Conservation (phyloP, 179 eudicot species). For the Actinidia arguta region DNA sequence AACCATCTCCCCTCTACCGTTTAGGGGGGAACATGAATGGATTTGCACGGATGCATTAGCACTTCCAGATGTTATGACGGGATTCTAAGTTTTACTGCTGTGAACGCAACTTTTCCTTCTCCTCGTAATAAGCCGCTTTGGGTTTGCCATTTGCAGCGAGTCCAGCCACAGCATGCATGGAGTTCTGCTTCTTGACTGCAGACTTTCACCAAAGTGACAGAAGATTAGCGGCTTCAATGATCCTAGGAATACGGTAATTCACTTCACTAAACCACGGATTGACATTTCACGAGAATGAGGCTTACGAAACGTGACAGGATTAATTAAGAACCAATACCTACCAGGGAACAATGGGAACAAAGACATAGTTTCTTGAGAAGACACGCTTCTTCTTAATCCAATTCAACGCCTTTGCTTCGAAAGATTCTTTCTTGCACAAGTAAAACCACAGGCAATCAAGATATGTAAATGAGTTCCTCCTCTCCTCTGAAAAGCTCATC, state of each 20-base stretch:
- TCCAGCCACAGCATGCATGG: slow-evolving; percentile 86
- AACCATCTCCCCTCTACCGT: too few relatives aligned
- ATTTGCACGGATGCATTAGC: too few relatives aligned
- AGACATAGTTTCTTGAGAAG: slow-evolving; percentile 73
- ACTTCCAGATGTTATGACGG: too few relatives aligned
- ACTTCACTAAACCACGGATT: slow-evolving; percentile 11
- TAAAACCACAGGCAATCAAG: slow-evolving; percentile 63
- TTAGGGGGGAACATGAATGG: too few relatives aligned
- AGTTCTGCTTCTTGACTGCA: slow-evolving; percentile 40
- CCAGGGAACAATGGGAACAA: slow-evolving; percentile 82
- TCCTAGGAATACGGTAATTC: slow-evolving; percentile 42
- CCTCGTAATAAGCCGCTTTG: slow-evolving; percentile 51
- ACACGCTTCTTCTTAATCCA: slow-evolving; percentile 55
- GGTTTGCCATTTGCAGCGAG: slow-evolving; percentile 54
- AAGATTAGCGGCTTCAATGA: slow-evolving; percentile 81
- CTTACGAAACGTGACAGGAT: neutral
- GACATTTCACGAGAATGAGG: neutral
- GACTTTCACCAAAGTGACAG: slow-evolving; percentile 66
- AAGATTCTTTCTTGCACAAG: slow-evolving; percentile 36
- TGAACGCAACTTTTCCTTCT: too few relatives aligned
- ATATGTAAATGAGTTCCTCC: slow-evolving; percentile 42
- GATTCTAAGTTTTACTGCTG: too few relatives aligned
- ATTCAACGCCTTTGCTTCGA: slow-evolving; percentile 46
- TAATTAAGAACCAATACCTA: slow-evolving; percentile 31
- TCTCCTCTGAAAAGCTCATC: slow-evolving; percentile 57